A percentile compares a stretch with the other conserved stretches of the same genome.
phyloP scores from a whole-genome alignment of 768 basidiomycete species.

The Boletus sp. region DNA sequence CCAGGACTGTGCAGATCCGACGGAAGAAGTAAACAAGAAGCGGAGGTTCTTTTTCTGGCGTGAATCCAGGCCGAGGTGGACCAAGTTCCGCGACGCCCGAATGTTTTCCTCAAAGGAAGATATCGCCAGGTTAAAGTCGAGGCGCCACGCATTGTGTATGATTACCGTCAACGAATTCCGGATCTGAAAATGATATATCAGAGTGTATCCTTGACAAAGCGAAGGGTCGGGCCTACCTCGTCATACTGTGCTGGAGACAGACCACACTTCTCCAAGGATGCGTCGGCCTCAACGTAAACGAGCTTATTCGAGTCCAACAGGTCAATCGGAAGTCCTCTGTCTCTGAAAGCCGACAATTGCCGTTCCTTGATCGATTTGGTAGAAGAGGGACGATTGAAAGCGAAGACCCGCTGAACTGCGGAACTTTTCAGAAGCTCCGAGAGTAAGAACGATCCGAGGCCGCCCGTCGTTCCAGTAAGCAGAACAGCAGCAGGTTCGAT shows the following conservation, averaged over 20 bases:
- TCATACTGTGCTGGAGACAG: conserved; percentile 22
- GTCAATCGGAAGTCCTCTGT: conserved; percentile 20
- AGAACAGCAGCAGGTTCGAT: conserved; percentile 28
- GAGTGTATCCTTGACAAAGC: neutral
- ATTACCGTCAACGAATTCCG: conserved; percentile 33
- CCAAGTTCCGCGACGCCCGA: conserved; percentile 37
- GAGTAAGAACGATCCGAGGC: conserved; percentile 39
- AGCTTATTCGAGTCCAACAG: conserved; percentile 10
- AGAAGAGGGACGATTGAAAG: conserved; percentile 7
- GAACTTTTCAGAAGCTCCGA: conserved; percentile 26
- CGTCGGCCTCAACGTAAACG: conserved; percentile 35
- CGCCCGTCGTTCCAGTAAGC: conserved; percentile 42
- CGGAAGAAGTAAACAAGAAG: conserved; percentile 42
- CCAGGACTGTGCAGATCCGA: conserved; percentile 35
- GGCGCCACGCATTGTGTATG: conserved; percentile 45
- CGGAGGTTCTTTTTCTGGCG: conserved; percentile 26
- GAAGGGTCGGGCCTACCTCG: conserved; percentile 1
- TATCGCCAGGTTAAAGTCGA: conserved; percentile 42
- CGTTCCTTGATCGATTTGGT: conserved; percentile 20
- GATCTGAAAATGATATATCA: conserved; percentile 22
- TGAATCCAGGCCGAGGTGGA: conserved; percentile 32
- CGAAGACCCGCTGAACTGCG: conserved; percentile 24
- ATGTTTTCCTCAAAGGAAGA: conserved; percentile 45
- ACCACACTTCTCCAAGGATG: conserved; percentile 29
- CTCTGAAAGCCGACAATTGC: conserved; percentile 21